Evolutionary conservation across 2,329 filamentous ascomycete genomes (phyloP).

Genomic region (Aspergillus transmontanensis): DNA sequence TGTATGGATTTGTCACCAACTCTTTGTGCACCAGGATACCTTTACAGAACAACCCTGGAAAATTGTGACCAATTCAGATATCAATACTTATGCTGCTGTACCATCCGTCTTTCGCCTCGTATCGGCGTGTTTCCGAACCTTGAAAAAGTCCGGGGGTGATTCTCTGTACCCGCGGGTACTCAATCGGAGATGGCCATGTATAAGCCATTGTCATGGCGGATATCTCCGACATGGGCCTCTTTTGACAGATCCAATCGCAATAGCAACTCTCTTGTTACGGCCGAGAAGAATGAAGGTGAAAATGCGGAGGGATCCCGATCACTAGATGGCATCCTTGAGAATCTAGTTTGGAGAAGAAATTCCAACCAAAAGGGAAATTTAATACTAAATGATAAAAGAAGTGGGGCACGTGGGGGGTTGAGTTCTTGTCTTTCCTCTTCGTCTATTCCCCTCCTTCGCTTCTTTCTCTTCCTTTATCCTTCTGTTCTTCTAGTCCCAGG

Average conservation of each 20-base stretch:
- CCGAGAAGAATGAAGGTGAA: background rate
- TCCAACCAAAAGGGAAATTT: background rate
- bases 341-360: background rate
- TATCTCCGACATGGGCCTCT: background rate
- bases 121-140: background rate
- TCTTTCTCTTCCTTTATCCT: background rate
- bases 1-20: background rate
- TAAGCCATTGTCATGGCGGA: background rate
- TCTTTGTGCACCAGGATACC: background rate
- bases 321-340: background rate
- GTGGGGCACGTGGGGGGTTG: conserved; percentile 4
- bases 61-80: background rate
- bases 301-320: background rate
- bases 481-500: background rate
- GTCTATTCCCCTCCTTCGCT: background rate
- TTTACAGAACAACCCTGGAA: background rate
- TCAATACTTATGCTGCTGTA: background rate
- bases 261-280: background rate
- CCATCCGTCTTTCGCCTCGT: background rate
- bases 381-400: conserved; percentile 4
- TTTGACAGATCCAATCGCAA: background rate
- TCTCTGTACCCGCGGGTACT: background rate
- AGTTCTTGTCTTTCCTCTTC: background rate
- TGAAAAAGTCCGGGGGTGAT: background rate
- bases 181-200: background rate